These are phyloP conservation scores for Phytophthora nicotianae DNA, from an alignment of 352 stramenopile species.

Conservation along the genomic window DNA sequence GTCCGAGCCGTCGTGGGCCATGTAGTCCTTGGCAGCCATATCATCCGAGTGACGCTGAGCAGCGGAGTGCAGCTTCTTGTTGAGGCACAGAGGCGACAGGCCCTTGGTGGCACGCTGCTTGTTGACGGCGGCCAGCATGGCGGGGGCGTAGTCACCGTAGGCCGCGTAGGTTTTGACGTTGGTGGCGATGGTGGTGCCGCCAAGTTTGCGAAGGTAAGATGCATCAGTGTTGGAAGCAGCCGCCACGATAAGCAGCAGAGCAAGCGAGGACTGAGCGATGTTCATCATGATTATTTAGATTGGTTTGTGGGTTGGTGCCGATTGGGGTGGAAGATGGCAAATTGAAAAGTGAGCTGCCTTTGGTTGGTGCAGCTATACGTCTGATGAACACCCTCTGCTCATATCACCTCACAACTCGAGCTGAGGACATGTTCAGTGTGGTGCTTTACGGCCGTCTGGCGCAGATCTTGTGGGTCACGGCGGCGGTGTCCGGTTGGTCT, in stretches of 20 bases:
- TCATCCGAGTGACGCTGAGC: conserved; percentile 43
- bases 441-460: conserved; percentile 4
- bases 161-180: conserved; percentile 16
- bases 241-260: conserved; percentile 23
- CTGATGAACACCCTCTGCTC: not conserved
- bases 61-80: conserved; percentile 35
- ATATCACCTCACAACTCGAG: too few relatives aligned
- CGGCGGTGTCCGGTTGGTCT: conserved; percentile 10
- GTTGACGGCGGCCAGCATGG: conserved; percentile 41
- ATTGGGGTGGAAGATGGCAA: conserved; percentile 11
- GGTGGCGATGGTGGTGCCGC: conserved; percentile 16
- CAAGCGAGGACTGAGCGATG: conserved; percentile 28
- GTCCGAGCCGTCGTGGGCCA: conserved; percentile 48
- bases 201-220: conserved; percentile 15
- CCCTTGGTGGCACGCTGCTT: conserved; percentile 44
- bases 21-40: conserved; percentile 54
- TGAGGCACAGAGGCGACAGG: conserved; percentile 43
- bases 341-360: conserved; percentile 7
- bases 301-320: not conserved
- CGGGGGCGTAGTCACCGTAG: conserved; percentile 15
- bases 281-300: conserved; percentile 12
- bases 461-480: conserved; percentile 19
- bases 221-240: conserved; percentile 19
- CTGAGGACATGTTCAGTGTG: not conserved
- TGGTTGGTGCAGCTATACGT: not conserved